These are phyloP conservation scores for Eucalyptus rudis DNA, from an alignment of 345 rosid species.

Conservation along the genomic window DNA sequence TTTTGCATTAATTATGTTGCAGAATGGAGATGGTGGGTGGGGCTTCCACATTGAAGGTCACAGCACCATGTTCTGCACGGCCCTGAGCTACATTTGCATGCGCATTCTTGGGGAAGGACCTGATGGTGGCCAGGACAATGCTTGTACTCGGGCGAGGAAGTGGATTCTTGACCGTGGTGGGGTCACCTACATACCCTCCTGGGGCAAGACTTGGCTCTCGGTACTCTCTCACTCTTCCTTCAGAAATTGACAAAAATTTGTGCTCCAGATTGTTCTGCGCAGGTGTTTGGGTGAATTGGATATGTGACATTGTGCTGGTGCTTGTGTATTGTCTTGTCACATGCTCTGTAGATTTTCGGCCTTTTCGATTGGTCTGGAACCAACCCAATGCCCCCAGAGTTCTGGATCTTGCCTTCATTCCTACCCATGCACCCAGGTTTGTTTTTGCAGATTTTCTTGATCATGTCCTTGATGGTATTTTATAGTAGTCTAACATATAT, in stretches of 20 bases:
- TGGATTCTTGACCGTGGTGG: conserved; percentile 23
- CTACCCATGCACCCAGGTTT: conserved; percentile 16
- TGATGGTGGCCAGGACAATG: conserved; percentile 6
- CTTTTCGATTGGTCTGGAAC: conserved; percentile 10
- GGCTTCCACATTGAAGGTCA: conserved; percentile 19
- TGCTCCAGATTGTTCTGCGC: background rate
- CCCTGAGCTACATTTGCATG: conserved; percentile 12
- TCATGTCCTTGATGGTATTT: background rate
- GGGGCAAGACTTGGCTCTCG: conserved; percentile 33
- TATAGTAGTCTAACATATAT: background rate
- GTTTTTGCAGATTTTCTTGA: background rate
- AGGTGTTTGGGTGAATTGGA: background rate
- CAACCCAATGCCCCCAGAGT: conserved; percentile 18
- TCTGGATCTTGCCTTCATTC: conserved; percentile 19
- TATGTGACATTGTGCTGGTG: background rate
- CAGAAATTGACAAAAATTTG: background rate
- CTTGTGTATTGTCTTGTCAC: background rate
- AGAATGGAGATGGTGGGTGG: conserved; percentile 27
- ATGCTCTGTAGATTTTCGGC: conserved; percentile 4
- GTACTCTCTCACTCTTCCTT: background rate
- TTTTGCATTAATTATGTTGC: background rate
- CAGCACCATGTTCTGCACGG: conserved; percentile 21
- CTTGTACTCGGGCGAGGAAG: conserved; percentile 11
- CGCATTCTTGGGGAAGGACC: conserved; percentile 21
- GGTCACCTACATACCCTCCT: conserved; percentile 10